Evolutionary conservation across 345 rosid species (phyloP).

Genomic region (Acer campestre): DNA sequence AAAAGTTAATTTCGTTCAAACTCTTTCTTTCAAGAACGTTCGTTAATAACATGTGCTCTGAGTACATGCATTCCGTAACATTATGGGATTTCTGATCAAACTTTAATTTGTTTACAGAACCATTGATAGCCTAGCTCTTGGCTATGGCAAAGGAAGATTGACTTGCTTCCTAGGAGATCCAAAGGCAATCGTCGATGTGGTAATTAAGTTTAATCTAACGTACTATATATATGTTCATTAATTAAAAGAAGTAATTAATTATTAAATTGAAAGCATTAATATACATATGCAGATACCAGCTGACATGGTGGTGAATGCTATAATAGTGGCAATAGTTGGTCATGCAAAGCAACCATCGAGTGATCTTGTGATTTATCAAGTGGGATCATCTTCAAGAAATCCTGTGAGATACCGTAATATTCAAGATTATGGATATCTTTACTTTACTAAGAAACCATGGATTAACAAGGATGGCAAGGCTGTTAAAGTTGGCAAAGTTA

Average conservation of each 20-base stretch:
- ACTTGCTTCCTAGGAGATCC: slow-evolving; percentile 70
- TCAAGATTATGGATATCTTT: slow-evolving; percentile 40
- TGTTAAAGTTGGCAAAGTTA: slow-evolving; percentile 50
- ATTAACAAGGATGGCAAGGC: slow-evolving; percentile 75
- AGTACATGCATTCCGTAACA: no score
- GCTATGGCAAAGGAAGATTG: slow-evolving; percentile 78
- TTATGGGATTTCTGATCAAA: background rate
- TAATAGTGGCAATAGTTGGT: slow-evolving; percentile 57
- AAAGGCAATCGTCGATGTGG: slow-evolving; percentile 68
- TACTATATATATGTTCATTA: no score
- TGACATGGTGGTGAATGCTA: slow-evolving; percentile 84
- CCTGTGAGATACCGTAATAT: slow-evolving; percentile 43
- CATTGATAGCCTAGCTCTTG: slow-evolving; percentile 72
- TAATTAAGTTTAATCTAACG: slow-evolving; percentile 24
- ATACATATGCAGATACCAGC: slow-evolving; percentile 60
- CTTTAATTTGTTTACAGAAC: slow-evolving; percentile 45
- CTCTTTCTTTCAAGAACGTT: no score
- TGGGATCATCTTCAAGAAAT: slow-evolving; percentile 71
- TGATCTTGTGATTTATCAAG: slow-evolving; percentile 54
- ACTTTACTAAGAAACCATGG: slow-evolving; percentile 80
- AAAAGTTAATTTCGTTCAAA: no score
- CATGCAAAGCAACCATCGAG: slow-evolving; percentile 29
- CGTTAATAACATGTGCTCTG: no score
- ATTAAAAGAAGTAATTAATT: background rate
- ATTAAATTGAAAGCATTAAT: background rate